Percentiles rank a stretch among this genome's conserved stretches.
Evolutionary conservation across 306 rosid genomes (phyloP).

Genomic region (Vigna hirtella): DNA sequence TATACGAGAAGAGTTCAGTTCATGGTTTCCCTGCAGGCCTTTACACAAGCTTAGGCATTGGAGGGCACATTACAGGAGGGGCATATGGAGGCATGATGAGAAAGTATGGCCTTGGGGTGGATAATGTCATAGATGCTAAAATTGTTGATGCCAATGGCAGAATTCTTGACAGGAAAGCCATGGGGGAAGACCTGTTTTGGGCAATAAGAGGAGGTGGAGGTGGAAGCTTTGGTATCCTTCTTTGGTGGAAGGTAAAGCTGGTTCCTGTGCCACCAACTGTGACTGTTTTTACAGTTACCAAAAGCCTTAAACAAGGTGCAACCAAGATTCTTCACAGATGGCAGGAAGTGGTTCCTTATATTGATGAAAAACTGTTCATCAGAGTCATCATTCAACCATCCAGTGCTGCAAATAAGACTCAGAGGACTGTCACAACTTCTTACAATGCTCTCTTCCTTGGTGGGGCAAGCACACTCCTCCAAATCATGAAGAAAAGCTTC

Average conservation of each 20-base stretch:
- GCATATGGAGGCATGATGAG: constrained; percentile 74
- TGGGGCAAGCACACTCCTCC: constrained; percentile 43
- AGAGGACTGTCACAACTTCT: constrained; percentile 44
- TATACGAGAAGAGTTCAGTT: constrained; percentile 51
- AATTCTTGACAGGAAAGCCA: constrained; percentile 59
- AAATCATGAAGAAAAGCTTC: constrained; percentile 49
- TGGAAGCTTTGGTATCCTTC: constrained; percentile 66
- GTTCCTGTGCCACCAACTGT: constrained; percentile 66
- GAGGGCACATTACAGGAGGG: constrained; percentile 82
- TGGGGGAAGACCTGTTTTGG: constrained; percentile 82
- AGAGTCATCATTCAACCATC: constrained; percentile 52
- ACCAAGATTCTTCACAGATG: constrained; percentile 57
- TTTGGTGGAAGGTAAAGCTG: constrained; percentile 70
- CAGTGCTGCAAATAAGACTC: constrained; percentile 37
- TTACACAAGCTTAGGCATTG: constrained; percentile 65
- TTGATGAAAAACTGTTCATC: constrained; percentile 61
- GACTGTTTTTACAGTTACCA: constrained; percentile 60
- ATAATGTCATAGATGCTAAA: constrained; percentile 64
- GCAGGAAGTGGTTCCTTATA: constrained; percentile 62
- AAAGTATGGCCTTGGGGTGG: constrained; percentile 69
- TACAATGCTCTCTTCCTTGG: constrained; percentile 63
- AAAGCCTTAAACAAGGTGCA: constrained; percentile 53
- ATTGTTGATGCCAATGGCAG: constrained; percentile 61
- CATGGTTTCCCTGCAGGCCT: constrained; percentile 68
- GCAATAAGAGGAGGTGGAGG: constrained; percentile 82